Base-by-base conservation (phyloP, 805 yeast genomes). In the Yarrowia sp. region DNA sequence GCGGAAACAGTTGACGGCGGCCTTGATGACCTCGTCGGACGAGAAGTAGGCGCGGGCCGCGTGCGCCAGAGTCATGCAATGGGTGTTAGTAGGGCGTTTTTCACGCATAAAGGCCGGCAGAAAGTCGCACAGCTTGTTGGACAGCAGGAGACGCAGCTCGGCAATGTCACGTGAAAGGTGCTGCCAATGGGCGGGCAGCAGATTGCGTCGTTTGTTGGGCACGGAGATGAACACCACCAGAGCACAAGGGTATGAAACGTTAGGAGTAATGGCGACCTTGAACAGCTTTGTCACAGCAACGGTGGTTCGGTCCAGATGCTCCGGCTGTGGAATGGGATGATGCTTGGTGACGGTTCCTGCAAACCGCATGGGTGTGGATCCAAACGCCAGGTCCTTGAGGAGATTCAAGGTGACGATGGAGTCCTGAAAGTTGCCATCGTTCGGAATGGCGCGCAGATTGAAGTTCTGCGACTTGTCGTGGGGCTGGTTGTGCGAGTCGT, bases 351-450 rank as follows among this genome's bases (percentile, higher is more conserved):
- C 60, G 4, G 66, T 63, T 14, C 62, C 64, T 1, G 63, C 44
- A 43, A 70, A 69, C 44, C 65, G 43, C 41, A 70, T 60, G 14
- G 73, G 71, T 4, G 72, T 65, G 38, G 66, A 51, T 6, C 73
- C 73, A 43, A 71, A 71, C 14, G 69, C 69, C 17, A 68, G 62
- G 36, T 70, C 72, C 45, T 66, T 67, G 28, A 71, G 65, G 28
- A 68, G 42, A 22, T 43, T 58, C 4, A 58, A n/a, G 10, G 50
- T 58, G 17, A 58, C 41, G 51, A 43, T 60, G 42, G 65, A 61
- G 45, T 42, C 66, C 47, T 44, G 50, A 33, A 44, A 65, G 10
- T 41, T 38, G 33, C 39, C 50, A 35, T 38, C 55, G 60, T 33
- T 33, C 13, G 66, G 66, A 31, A 47, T 61, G 35, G 41, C 38